Conservation (phyloP, 371 early-diverging fungal genomes). For the Actinomortierella wolfii region DNA sequence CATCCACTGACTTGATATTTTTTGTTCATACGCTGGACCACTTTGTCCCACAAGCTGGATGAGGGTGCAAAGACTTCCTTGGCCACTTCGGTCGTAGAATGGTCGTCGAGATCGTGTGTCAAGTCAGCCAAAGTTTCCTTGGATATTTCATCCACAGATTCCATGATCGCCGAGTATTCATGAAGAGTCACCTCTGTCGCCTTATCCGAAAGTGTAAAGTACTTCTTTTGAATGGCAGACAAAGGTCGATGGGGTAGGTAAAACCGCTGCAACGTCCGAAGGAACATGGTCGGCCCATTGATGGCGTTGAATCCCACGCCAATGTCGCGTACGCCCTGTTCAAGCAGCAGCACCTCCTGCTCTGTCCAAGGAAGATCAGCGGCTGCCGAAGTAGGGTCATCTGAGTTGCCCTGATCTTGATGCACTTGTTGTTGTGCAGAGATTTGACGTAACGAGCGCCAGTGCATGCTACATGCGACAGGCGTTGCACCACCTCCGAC, state of each 20-base stretch:
- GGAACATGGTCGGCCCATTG: constrained; percentile 4
- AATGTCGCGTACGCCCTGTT: constrained; percentile 31
- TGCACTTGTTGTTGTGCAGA: too few relatives aligned
- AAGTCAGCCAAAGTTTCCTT: not conserved
- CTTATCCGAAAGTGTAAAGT: constrained; percentile 38
- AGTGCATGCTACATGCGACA: constrained; percentile 22
- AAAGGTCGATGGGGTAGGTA: constrained; percentile 17
- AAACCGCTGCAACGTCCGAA: constrained; percentile 24
- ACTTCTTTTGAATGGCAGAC: constrained; percentile 16
- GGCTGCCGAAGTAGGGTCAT: not conserved
- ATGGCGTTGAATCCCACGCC: constrained; percentile 12
- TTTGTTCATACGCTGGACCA: constrained; percentile 13
- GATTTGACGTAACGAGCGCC: constrained; percentile 19
- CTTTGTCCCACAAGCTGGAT: constrained; percentile 28
- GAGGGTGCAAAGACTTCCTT: too few relatives aligned
- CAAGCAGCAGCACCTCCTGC: constrained; percentile 24
- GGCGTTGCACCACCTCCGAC: constrained; percentile 22
- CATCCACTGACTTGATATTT: constrained; percentile 12
- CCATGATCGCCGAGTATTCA: constrained; percentile 40
- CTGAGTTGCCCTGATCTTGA: constrained; percentile 3
- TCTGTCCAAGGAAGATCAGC: constrained; percentile 15
- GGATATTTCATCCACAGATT: constrained; percentile 25
- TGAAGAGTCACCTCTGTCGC: constrained; percentile 25
- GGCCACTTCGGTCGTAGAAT: too few relatives aligned
- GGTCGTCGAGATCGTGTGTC: too few relatives aligned